phyloP scores from a whole-genome alignment of 2,329 filamentous ascomycete genomes.

The Penicillium sp. region DNA sequence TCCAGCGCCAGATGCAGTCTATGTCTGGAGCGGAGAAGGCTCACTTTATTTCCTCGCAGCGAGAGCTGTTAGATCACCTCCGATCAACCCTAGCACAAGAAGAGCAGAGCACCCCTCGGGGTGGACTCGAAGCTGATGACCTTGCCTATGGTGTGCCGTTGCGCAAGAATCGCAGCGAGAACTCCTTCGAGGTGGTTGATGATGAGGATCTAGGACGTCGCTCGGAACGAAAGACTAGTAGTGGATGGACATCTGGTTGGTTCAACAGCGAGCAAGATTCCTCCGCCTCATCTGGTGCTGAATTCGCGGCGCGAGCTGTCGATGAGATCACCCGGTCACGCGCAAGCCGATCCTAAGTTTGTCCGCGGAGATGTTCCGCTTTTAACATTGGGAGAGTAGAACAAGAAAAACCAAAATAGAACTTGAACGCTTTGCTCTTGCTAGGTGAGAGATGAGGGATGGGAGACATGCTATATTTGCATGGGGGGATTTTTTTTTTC shows the following conservation, averaged over 20 bases:
- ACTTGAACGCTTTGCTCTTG: neutral
- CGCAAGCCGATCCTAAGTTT: slow-evolving; percentile 16
- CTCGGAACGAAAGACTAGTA: slow-evolving; percentile 19
- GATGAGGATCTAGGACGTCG: slow-evolving; percentile 57
- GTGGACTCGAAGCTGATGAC: slow-evolving; percentile 32
- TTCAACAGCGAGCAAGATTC: slow-evolving; percentile 28
- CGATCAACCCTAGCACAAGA: slow-evolving; percentile 77
- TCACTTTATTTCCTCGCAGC: slow-evolving; percentile 73
- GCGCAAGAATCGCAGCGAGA: slow-evolving; percentile 79
- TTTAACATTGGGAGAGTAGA: neutral
- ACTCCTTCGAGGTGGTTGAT: slow-evolving; percentile 86
- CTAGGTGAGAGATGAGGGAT: neutral
- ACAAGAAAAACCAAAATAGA: slow-evolving; percentile 9
- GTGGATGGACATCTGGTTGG: slow-evolving; percentile 35
- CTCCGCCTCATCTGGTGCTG: slow-evolving; percentile 26
- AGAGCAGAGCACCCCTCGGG: slow-evolving; percentile 58
- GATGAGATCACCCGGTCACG: slow-evolving; percentile 25
- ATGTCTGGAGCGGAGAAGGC: slow-evolving; percentile 64
- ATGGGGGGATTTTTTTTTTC: neutral
- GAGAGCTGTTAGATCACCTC: slow-evolving; percentile 71
- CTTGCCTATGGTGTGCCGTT: slow-evolving; percentile 49
- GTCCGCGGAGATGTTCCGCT: neutral
- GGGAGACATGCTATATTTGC: neutral
- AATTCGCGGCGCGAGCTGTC: slow-evolving; percentile 30
- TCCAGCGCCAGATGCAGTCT: slow-evolving; percentile 66